Conservation (phyloP, 768 basidiomycete genomes). For the Mycena belliarum region DNA sequence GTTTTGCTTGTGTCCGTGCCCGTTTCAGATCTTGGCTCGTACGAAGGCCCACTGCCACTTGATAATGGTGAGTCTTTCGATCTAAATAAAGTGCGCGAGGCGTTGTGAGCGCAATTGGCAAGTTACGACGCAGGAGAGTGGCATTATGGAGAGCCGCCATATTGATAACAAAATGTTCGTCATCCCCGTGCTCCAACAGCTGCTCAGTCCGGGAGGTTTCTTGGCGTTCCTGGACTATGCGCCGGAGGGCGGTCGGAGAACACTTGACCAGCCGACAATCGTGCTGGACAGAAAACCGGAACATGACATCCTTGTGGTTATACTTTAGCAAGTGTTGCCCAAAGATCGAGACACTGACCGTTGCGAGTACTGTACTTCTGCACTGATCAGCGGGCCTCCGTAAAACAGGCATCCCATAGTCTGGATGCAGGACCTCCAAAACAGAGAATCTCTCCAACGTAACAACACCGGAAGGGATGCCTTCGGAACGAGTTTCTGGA, state of each 20-base stretch:
- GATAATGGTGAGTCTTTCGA: no score
- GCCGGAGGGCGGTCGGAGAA: constrained; percentile 4
- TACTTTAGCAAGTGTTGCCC: background rate
- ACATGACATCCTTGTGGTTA: constrained; percentile 6
- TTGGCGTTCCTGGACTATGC: constrained; percentile 19
- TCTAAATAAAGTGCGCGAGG: background rate
- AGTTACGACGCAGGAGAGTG: constrained; percentile 11
- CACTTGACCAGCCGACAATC: constrained; percentile 20
- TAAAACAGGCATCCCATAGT: no score
- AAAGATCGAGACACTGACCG: background rate
- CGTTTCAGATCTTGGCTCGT: no score
- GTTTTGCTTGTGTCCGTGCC: no score
- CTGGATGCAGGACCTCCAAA: no score
- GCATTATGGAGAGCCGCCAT: constrained; percentile 30
- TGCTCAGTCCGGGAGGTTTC: constrained; percentile 8
- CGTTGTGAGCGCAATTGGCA: constrained; percentile 2
- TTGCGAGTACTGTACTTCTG: constrained; percentile 2
- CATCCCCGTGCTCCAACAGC: constrained; percentile 25
- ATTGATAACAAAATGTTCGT: constrained; percentile 28
- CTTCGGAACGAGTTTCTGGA: no score
- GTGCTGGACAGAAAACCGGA: constrained; percentile 21
- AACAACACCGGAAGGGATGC: no score
- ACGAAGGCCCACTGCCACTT: no score
- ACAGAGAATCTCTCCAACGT: no score
- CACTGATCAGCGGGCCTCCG: background rate